These are phyloP conservation scores for Hymenotorrendiella dingleyae DNA, from an alignment of 2,329 filamentous ascomycete genomes.

Conservation along the genomic window DNA sequence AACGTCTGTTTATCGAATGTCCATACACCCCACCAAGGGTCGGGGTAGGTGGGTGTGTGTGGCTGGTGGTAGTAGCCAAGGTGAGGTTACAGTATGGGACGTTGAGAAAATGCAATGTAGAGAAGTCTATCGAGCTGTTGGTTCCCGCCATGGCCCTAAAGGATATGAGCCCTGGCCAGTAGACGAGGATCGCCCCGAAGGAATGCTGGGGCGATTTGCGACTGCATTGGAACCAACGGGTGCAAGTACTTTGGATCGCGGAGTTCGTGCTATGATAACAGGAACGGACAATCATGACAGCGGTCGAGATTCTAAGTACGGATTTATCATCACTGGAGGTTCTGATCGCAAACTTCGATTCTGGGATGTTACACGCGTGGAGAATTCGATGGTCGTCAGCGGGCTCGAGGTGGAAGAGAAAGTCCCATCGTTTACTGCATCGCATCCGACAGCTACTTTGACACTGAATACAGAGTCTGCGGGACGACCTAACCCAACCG, in stretches of 20 bases:
- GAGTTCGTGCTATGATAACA: slow-evolving; percentile 69
- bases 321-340: slow-evolving; percentile 81
- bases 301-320: slow-evolving; percentile 66
- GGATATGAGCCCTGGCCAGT: slow-evolving; percentile 81
- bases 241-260: slow-evolving; percentile 51
- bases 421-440: slow-evolving; percentile 65
- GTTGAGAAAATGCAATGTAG: slow-evolving; percentile 83
- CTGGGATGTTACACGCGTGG: slow-evolving; percentile 79
- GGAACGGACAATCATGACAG: slow-evolving; percentile 67
- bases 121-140: slow-evolving; percentile 73
- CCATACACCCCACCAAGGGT: slow-evolving; percentile 71
- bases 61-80: slow-evolving; percentile 77
- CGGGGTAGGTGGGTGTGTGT: slow-evolving; percentile 83
- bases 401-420: slow-evolving; percentile 66
- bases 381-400: slow-evolving; percentile 74
- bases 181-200: slow-evolving; percentile 81
- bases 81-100: slow-evolving; percentile 94
- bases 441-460: slow-evolving; percentile 57
- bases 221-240: slow-evolving; percentile 61
- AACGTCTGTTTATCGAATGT: slow-evolving; percentile 71
- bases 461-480: slow-evolving; percentile 57
- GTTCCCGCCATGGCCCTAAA: slow-evolving; percentile 53
- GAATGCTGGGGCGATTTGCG: slow-evolving; percentile 81
- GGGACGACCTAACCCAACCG: slow-evolving; percentile 24
- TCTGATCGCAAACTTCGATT: slow-evolving; percentile 88